phyloP scores from a whole-genome alignment of 345 rosid genomes.

The Chamaenerion angustifolium region DNA sequence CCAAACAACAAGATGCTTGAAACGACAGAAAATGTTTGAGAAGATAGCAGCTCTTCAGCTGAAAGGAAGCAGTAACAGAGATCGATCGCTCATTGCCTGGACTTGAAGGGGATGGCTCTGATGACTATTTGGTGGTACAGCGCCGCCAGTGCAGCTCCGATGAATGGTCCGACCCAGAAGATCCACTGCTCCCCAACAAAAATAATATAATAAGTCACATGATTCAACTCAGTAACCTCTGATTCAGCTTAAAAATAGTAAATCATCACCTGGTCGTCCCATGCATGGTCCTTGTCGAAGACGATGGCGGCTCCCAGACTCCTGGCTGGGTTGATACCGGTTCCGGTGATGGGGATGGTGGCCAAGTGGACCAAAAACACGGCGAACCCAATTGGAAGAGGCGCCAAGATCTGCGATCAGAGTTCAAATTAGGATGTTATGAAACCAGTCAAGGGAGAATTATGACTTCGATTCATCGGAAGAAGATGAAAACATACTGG shows the following conservation, averaged over 20 bases:
- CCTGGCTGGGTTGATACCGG: slow-evolving; percentile 41
- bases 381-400: slow-evolving; percentile 39
- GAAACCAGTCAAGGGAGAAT: no score
- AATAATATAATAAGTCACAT: not conserved
- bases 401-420: slow-evolving; percentile 21
- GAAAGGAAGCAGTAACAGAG: no score
- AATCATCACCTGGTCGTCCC: slow-evolving; percentile 34
- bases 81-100: not conserved
- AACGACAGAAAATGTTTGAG: no score
- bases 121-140: slow-evolving; percentile 38
- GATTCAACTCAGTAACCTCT: not conserved
- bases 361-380: slow-evolving; percentile 47
- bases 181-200: slow-evolving; percentile 19
- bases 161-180: slow-evolving; percentile 50
- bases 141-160: slow-evolving; percentile 43
- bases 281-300: slow-evolving; percentile 31
- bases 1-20: no score
- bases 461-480: not conserved
- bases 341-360: slow-evolving; percentile 35
- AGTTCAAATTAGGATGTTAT: no score
- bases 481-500: slow-evolving; percentile 11
- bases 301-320: slow-evolving; percentile 39
- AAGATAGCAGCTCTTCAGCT: no score
- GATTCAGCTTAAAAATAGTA: no score
- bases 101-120: slow-evolving; percentile 39